phyloP scores from a whole-genome alignment of 225 moss, liverwort and hornwort genomes.

The Bryum argenteum region DNA sequence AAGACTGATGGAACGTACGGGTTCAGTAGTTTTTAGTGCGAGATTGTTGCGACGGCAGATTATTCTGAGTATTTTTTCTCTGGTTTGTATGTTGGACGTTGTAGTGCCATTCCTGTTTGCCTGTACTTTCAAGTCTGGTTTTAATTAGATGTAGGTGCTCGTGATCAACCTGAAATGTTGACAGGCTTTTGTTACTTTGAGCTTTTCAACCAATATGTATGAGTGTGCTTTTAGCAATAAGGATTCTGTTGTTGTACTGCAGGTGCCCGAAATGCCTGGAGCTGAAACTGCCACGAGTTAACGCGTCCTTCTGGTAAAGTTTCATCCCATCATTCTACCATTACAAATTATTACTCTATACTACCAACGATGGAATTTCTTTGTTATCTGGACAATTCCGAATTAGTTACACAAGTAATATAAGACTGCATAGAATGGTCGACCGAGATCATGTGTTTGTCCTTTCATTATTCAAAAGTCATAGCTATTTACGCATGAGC shows the following conservation, averaged over 20 bases:
- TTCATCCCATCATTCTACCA: conserved; percentile 6
- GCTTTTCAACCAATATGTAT: not conserved
- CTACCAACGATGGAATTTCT: too few species aligned
- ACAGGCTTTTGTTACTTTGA: not conserved
- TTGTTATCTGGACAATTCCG: too few species aligned
- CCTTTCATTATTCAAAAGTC: too few species aligned
- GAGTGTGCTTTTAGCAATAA: not conserved
- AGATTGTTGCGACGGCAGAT: not conserved
- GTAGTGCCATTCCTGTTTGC: not conserved
- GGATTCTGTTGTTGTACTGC: conserved; percentile 32
- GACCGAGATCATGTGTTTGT: too few species aligned
- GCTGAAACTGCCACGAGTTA: conserved; percentile 83
- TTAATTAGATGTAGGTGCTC: not conserved
- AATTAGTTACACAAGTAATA: too few species aligned
- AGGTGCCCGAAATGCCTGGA: conserved; percentile 97
- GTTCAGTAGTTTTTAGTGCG: not conserved
- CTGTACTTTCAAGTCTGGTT: not conserved
- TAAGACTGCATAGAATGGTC: too few species aligned
- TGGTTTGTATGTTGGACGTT: not conserved
- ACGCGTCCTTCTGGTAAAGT: conserved; percentile 87
- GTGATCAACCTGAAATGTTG: conserved; percentile 1
- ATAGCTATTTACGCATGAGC: too few species aligned
- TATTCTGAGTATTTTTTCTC: not conserved
- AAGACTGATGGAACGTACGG: not conserved
- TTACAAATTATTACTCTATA: not conserved